Percentiles rank a stretch among this genome's conserved stretches.
phyloP scores from a whole-genome alignment of 2,329 filamentous ascomycete genomes.

The Zymoseptoria tritici region DNA sequence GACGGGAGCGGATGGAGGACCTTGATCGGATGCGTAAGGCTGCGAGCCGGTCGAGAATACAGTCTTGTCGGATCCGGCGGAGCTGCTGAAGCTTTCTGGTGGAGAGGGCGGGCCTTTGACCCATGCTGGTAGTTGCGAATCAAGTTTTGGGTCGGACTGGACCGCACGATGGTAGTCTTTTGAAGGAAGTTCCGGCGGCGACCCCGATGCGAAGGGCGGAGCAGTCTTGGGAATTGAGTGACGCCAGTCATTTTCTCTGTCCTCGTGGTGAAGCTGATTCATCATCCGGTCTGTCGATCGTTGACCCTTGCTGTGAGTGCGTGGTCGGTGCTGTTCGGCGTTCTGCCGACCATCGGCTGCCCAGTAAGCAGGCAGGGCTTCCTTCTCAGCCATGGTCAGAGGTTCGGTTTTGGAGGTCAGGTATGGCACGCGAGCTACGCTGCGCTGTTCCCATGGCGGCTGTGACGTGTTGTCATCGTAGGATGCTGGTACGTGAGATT shows the following conservation, averaged over 20 bases:
- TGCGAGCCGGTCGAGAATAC: background rate
- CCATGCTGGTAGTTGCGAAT: constrained; percentile 5
- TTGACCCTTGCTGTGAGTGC: background rate
- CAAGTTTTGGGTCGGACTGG: constrained; percentile 5
- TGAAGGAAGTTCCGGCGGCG: constrained; percentile 3
- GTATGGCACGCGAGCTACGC: constrained; percentile 12
- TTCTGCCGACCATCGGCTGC: background rate
- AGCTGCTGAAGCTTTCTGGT: constrained; percentile 8
- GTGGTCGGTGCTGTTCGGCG: background rate
- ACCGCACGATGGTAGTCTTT: constrained; percentile 1
- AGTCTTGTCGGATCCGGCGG: background rate
- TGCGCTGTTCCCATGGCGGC: constrained; percentile 16
- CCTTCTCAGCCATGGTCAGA: constrained; percentile 3
- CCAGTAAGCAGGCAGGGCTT: constrained; percentile 4
- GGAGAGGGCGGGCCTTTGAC: constrained; percentile 11
- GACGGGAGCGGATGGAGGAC: background rate
- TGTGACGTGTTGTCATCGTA: background rate
- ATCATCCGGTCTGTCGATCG: background rate
- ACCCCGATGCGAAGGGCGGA: background rate
- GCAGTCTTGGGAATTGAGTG: background rate
- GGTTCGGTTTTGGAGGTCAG: constrained; percentile 7
- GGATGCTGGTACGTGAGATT: background rate
- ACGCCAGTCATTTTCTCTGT: background rate
- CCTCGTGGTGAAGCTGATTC: background rate
- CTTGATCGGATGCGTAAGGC: background rate